phyloP scores from a whole-genome alignment of 352 stramenopile genomes.

The Phytophthora sojae region DNA sequence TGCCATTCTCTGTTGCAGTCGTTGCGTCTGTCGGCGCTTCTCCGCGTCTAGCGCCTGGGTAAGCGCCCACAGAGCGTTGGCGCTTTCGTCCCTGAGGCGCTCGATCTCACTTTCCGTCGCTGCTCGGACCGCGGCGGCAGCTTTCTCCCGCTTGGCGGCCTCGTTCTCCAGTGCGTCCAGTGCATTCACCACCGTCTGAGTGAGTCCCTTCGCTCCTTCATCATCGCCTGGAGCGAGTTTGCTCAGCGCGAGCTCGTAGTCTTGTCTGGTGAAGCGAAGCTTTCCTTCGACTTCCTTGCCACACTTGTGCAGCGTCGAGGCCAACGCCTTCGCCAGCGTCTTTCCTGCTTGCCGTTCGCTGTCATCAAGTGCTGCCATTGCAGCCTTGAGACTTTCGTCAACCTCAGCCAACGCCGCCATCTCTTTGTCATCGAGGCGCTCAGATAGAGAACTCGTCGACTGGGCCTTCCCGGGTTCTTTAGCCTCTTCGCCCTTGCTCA shows the following conservation, averaged over 20 bases:
- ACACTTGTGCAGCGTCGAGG: conserved; percentile 19
- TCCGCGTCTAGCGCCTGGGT: conserved; percentile 25
- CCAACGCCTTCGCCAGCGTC: conserved; percentile 19
- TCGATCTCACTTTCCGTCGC: conserved; percentile 28
- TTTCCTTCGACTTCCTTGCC: conserved; percentile 28
- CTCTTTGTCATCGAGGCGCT: conserved; percentile 28
- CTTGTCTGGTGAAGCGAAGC: conserved; percentile 27
- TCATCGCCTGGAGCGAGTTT: conserved; percentile 23
- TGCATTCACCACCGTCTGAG: conserved; percentile 9
- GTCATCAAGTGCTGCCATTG: conserved; percentile 15
- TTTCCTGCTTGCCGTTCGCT: conserved; percentile 13
- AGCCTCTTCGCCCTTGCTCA: neutral
- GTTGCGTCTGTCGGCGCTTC: conserved; percentile 37
- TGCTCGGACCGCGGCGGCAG: conserved; percentile 6
- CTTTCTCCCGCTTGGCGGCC: conserved; percentile 8
- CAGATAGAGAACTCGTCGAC: neutral
- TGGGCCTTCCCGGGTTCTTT: neutral
- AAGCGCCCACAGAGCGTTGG: conserved; percentile 17
- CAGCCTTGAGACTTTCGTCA: conserved; percentile 18
- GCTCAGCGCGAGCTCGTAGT: conserved; percentile 25
- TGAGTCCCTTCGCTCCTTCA: neutral
- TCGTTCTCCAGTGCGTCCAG: conserved; percentile 24
- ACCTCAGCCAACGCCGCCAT: conserved; percentile 14
- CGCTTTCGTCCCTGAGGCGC: conserved; percentile 31
- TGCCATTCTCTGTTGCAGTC: conserved; percentile 35